Evolutionary conservation across 192 early-diverging fungal genomes (phyloP).

Genomic region (Backusella liffmaniae): DNA sequence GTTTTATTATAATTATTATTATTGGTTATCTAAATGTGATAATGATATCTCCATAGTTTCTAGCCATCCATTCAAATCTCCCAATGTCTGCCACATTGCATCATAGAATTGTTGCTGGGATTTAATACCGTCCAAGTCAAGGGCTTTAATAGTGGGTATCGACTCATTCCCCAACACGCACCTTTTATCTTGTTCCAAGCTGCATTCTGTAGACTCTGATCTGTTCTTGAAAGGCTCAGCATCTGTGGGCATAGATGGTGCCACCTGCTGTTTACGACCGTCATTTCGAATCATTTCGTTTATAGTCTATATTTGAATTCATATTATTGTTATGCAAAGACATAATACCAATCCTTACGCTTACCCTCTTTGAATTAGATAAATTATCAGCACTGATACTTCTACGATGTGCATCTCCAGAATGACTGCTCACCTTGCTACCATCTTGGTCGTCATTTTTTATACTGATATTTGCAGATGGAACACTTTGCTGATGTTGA

Average conservation of each 20-base stretch:
- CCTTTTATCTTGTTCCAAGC: not conserved
- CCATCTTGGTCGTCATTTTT: not conserved
- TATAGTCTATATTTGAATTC: not conserved
- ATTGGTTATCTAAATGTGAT: conserved; percentile 5
- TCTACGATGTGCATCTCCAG: conserved; percentile 15
- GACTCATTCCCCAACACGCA: not conserved
- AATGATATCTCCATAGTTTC: conserved; percentile 13
- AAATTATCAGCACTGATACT: conserved; percentile 35
- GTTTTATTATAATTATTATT: not conserved
- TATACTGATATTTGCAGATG: not conserved
- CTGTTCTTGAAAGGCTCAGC: not conserved
- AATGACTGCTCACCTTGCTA: not conserved
- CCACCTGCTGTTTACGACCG: not conserved
- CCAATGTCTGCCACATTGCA: conserved; percentile 7
- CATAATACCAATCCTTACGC: not conserved
- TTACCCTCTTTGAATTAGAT: conserved; percentile 14
- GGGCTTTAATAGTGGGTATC: not conserved
- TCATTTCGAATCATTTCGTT: conserved; percentile 6
- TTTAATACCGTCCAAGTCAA: conserved; percentile 4
- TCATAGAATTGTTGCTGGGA: conserved; percentile 9
- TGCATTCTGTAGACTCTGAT: not conserved
- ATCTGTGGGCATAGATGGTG: not conserved
- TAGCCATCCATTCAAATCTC: conserved; percentile 14
- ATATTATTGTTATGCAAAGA: not conserved
- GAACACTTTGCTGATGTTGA: not conserved